Percentiles rank a stretch among this genome's conserved stretches.
These are phyloP conservation scores for Cyanophora paradoxa DNA, from an alignment of 78 protist genomes.

Conservation along the genomic window DNA sequence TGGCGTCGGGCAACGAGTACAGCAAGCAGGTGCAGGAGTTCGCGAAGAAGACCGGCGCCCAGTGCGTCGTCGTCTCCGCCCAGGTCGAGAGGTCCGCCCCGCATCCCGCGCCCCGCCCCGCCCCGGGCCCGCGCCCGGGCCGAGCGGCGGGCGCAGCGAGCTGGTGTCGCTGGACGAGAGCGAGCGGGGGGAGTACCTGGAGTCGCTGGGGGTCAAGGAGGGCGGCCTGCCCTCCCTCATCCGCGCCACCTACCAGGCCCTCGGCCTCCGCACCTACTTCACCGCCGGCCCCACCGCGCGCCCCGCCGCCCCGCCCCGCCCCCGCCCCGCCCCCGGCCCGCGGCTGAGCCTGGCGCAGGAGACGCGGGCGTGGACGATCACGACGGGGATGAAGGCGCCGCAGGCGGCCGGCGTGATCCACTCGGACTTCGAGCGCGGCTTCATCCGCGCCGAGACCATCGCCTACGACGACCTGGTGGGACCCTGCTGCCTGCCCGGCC, in stretches of 20 bases:
- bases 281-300: constrained; percentile 10
- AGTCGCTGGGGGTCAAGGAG: constrained; percentile 18
- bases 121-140: too few species aligned
- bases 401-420: constrained; percentile 28
- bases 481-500: not conserved
- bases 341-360: too few species aligned
- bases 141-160: too few species aligned
- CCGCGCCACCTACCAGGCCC: constrained; percentile 14
- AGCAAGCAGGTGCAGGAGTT: not conserved
- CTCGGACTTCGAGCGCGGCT: constrained; percentile 25
- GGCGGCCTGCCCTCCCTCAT: constrained; percentile 1
- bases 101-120: not conserved
- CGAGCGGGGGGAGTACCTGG: constrained; percentile 21
- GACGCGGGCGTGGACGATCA: constrained; percentile 35
- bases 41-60: constrained; percentile 22
- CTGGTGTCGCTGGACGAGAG: constrained; percentile 13
- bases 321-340: too few species aligned
- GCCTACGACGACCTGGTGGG: constrained; percentile 19
- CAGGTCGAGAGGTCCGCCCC: not conserved
- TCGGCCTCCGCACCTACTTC: constrained; percentile 25
- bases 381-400: constrained; percentile 1
- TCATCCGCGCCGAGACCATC: constrained; percentile 33
- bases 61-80: constrained; percentile 27
- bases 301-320: not conserved
- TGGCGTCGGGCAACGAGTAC: not conserved